These are phyloP conservation scores for Smithsoniella earleae DNA, from an alignment of 163 green algal species.

Conservation along the genomic window DNA sequence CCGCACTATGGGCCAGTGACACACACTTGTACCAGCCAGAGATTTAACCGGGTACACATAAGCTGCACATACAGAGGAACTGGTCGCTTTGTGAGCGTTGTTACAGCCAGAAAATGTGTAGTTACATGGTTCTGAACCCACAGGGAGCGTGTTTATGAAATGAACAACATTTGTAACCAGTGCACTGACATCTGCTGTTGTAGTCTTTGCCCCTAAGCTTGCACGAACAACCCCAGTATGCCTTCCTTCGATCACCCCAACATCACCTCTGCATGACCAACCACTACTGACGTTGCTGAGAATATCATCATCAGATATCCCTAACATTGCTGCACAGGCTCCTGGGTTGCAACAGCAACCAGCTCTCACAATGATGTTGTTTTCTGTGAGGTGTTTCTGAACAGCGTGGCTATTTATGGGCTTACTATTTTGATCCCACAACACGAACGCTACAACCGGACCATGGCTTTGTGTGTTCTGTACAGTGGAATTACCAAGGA, in stretches of 20 bases:
- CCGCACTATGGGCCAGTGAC: conserved; percentile 63
- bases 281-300: conserved; percentile 8
- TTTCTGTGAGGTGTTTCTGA: neutral
- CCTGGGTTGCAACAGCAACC: conserved; percentile 90
- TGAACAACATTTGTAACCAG: neutral
- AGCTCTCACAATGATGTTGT: conserved; percentile 58
- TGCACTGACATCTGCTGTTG: neutral
- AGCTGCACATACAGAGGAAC: neutral
- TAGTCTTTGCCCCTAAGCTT: neutral
- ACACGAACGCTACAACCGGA: neutral
- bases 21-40: conserved; percentile 45
- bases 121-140: neutral
- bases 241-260: neutral
- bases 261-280: conserved; percentile 13
- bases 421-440: neutral
- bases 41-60: conserved; percentile 90
- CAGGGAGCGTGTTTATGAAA: neutral
- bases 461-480: neutral
- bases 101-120: too few relatives aligned
- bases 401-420: conserved; percentile 10
- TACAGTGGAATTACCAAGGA: too few relatives aligned
- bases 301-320: conserved; percentile 39
- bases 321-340: conserved; percentile 59
- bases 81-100: neutral
- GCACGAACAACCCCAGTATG: conserved; percentile 26